Evolutionary conservation across 2,329 filamentous ascomycete genomes (phyloP), one percentile per base, ranked within the genome.

Genomic region (Epichloe elymi): DNA sequence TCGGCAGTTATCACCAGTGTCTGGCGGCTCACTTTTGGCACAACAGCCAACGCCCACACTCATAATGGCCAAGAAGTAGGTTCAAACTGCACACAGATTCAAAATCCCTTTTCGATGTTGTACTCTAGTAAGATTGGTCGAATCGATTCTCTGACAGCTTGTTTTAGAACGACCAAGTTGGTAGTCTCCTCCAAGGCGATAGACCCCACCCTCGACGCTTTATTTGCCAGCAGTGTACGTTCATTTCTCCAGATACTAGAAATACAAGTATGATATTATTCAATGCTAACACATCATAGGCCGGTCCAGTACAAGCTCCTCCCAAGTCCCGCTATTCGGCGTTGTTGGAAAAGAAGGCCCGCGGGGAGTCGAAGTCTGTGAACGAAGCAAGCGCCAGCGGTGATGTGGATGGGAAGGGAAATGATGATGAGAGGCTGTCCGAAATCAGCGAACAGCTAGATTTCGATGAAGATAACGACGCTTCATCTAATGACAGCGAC

Each of bases 211-310:
- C 72, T 89, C 57, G 75, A 82, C 60, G 81, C 83, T 54, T 74
- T 89, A 39, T 89, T 89, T 68, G 76, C 82, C 52, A 72, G 75
- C 52, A 88, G 85, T 72, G 85, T 88, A 76, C 70, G 82, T 76
- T 35, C 23, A 33, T 33, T 11, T 11, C 36, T 36, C 14, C n/a
- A 17, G 11, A 37, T 17, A 30, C 4, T 17, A 19, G 4, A 26
- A 5, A 17, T 44, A 14, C 20, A 44, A 30, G 14, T n/a, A 38
- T 49, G 14, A 11, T 26, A 35, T 15, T 6, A 14, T 14, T 50
- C 30, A 30, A 35, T 10, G 3, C 17, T 50, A 11, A 46, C 26
- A 15, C 50, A 40, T 46, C 23, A 5, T 51, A 81, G 76, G 63
- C 73, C 50, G 77, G 77, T 5, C 76, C 78, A 5, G 73, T 76